Evolutionary conservation across 208 protist species (phyloP).

Genomic region (Crithidia bombi): DNA sequence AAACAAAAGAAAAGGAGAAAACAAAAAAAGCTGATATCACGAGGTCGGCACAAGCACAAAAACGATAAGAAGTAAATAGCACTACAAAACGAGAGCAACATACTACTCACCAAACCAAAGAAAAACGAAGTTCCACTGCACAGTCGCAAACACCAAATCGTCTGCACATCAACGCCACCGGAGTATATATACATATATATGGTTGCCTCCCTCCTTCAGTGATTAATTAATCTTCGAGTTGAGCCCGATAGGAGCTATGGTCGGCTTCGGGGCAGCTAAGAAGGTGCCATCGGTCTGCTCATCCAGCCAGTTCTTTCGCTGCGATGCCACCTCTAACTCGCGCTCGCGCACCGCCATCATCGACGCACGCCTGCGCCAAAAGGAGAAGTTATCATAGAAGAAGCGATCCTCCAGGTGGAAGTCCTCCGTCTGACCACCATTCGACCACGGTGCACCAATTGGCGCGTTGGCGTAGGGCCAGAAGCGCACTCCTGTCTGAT

Average conservation of each 20-base stretch:
- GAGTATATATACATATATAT: no score
- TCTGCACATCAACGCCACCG: no score
- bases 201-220: neutral
- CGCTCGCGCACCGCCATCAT: slow-evolving; percentile 82
- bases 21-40: neutral
- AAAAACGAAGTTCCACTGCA: neutral
- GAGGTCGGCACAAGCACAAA: neutral
- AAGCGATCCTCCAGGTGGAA: slow-evolving; percentile 92
- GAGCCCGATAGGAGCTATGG: slow-evolving; percentile 77
- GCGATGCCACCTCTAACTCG: slow-evolving; percentile 76
- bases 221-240: slow-evolving; percentile 32
- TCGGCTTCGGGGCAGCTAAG: slow-evolving; percentile 67
- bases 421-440: slow-evolving; percentile 91
- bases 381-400: slow-evolving; percentile 90
- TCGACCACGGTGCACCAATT: slow-evolving; percentile 82
- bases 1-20: neutral
- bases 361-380: slow-evolving; percentile 78
- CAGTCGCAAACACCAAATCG: neutral
- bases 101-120: neutral
- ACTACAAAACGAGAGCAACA: neutral
- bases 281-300: slow-evolving; percentile 47
- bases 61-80: neutral
- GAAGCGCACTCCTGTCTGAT: slow-evolving; percentile 90
- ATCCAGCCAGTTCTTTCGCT: slow-evolving; percentile 79
- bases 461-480: slow-evolving; percentile 92